Conservation (phyloP, 1,284 basidiomycete species). For the Lignosus rhinocerotis region DNA sequence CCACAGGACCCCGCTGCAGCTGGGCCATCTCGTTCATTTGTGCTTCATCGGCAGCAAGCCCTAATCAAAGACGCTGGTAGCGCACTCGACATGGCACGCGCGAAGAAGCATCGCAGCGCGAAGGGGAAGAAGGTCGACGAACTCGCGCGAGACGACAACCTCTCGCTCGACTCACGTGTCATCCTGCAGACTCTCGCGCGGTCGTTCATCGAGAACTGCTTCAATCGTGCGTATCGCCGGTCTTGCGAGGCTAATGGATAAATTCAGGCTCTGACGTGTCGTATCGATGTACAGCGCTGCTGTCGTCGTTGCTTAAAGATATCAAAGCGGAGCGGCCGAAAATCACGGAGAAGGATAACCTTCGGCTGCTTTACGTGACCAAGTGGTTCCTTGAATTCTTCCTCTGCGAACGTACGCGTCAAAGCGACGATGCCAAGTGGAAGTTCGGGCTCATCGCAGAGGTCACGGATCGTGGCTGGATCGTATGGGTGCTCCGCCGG, state of each 20-base stretch:
- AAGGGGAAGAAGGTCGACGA: conserved; percentile 73
- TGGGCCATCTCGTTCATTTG: conserved; percentile 47
- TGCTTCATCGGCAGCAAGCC: conserved; percentile 85
- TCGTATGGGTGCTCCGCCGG: conserved; percentile 85
- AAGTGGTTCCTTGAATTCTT: conserved; percentile 93
- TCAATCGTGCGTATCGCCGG: conserved; percentile 69
- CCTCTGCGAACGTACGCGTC: conserved; percentile 54
- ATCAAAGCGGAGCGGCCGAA: conserved; percentile 89
- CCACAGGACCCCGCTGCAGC: conserved; percentile 17
- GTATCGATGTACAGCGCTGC: conserved; percentile 61
- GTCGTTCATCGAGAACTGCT: conserved; percentile 78
- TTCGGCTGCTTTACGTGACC: conserved; percentile 80
- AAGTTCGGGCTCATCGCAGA: conserved; percentile 79
- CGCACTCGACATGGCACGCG: conserved; percentile 67
- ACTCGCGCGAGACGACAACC: conserved; percentile 68
- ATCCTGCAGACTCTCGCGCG: conserved; percentile 69
- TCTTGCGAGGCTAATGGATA: neutral
- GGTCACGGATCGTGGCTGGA: conserved; percentile 83
- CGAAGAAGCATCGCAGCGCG: conserved; percentile 65
- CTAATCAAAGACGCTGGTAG: conserved; percentile 73
- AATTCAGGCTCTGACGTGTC: neutral
- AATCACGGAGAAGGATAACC: conserved; percentile 87
- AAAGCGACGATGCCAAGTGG: conserved; percentile 47
- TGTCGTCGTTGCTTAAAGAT: conserved; percentile 84
- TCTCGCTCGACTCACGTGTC: conserved; percentile 71